Percentiles rank a stretch among this genome's conserved stretches.
phyloP scores from a whole-genome alignment of 345 rosid species.

The Jatropha curcas region DNA sequence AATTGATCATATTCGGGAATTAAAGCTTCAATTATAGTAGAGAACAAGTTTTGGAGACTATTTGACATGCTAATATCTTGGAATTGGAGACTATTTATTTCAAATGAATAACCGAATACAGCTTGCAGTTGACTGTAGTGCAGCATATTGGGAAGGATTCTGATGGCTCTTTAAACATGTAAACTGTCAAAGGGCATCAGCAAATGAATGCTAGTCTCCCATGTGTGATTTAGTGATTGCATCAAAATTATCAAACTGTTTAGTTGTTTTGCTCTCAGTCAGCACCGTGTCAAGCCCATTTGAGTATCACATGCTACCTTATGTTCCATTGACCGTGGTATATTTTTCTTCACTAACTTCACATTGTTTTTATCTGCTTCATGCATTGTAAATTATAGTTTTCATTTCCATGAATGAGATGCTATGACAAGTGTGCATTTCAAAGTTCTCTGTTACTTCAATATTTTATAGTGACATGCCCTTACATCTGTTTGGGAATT shows the following conservation, averaged over 20 bases:
- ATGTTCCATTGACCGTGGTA: background rate
- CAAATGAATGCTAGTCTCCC: background rate
- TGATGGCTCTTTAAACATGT: background rate
- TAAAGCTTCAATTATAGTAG: background rate
- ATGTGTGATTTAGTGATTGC: background rate
- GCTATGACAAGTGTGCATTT: background rate
- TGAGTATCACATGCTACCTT: background rate
- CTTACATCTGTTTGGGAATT: background rate
- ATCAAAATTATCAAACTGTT: background rate
- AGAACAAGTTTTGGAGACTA: background rate
- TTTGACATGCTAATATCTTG: background rate
- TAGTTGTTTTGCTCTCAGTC: background rate
- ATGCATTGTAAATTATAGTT: too few relatives aligned
- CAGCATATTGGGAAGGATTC: background rate
- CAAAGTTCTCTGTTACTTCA: background rate
- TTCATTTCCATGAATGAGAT: background rate
- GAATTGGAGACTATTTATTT: background rate
- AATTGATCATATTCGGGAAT: background rate
- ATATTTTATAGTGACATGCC: background rate
- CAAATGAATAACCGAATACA: background rate
- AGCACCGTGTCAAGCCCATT: background rate
- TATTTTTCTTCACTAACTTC: background rate
- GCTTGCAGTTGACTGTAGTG: background rate
- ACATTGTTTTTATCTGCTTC: too few relatives aligned
- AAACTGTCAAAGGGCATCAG: background rate